Percentiles rank a stretch among this genome's conserved stretches.
These are phyloP conservation scores for Monosporascus sp. DNA, from an alignment of 2,329 filamentous ascomycete species.

Conservation along the genomic window DNA sequence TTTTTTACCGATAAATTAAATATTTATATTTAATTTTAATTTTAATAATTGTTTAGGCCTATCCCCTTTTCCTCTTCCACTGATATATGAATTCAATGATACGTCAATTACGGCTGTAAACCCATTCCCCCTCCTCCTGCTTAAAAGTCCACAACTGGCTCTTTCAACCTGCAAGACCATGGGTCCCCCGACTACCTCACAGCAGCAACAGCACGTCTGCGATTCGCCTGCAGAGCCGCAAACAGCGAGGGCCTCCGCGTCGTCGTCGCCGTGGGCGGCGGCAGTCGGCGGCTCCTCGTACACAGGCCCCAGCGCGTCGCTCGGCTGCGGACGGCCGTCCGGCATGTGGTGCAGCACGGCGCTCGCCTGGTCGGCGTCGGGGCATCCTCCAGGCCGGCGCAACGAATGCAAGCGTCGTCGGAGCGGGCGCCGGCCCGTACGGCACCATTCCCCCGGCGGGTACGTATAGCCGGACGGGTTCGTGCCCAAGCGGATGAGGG, in stretches of 20 bases:
- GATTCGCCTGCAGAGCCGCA: constrained; percentile 10
- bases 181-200: too few relatives aligned
- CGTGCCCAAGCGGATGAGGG: constrained; percentile 4
- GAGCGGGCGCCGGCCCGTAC: constrained; percentile 17
- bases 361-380: constrained; percentile 6
- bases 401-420: constrained; percentile 19
- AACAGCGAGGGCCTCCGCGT: not conserved
- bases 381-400: constrained; percentile 15
- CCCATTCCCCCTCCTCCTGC: too few relatives aligned
- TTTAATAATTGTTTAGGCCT: too few relatives aligned
- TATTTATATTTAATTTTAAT: too few relatives aligned
- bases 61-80: too few relatives aligned
- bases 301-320: constrained; percentile 1
- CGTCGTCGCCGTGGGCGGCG: constrained; percentile 7
- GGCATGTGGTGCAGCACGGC: constrained; percentile 11
- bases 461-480: constrained; percentile 12
- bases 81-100: too few relatives aligned
- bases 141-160: too few relatives aligned
- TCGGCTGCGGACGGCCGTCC: not conserved
- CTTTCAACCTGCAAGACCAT: too few relatives aligned
- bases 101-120: too few relatives aligned
- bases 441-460: constrained; percentile 20
- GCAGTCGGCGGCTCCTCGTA: constrained; percentile 7
- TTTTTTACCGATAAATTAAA: too few relatives aligned
- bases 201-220: constrained; percentile 4